Percentiles rank a stretch among this genome's conserved stretches.
Conservation (phyloP, 192 early-diverging fungal species). For the Gorgonomyces haynaldii region DNA sequence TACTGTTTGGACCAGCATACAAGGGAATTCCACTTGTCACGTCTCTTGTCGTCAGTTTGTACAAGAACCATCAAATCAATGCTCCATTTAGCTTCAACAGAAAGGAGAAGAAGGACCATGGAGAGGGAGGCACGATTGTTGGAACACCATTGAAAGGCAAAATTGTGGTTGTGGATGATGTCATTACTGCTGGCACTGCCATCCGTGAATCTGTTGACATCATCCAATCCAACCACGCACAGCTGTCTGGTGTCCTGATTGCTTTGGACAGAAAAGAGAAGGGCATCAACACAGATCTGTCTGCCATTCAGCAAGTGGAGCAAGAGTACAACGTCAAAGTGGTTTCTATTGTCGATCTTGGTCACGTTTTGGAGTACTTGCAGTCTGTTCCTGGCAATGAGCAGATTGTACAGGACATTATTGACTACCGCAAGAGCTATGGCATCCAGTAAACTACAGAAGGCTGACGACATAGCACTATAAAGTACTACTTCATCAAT, state of each 20-base stretch:
- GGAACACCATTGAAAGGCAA: conserved; percentile 66
- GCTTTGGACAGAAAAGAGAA: conserved; percentile 88
- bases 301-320: conserved; percentile 90
- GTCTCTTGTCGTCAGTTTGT: conserved; percentile 67
- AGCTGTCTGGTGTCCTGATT: conserved; percentile 74
- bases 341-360: conserved; percentile 74
- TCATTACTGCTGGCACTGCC: conserved; percentile 98
- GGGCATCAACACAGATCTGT: conserved; percentile 49
- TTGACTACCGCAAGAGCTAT: conserved; percentile 67
- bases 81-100: conserved; percentile 91
- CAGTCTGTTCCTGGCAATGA: conserved; percentile 43
- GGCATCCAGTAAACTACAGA: conserved; percentile 55
- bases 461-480: too few species aligned
- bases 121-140: conserved; percentile 93
- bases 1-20: conserved; percentile 97
- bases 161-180: conserved; percentile 85
- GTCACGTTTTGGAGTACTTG: conserved; percentile 81
- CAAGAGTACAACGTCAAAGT: conserved; percentile 68
- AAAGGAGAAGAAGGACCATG: conserved; percentile 98
- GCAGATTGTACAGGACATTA: conserved; percentile 58
- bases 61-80: conserved; percentile 41
- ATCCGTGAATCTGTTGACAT: conserved; percentile 82
- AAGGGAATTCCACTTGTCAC: conserved; percentile 94
- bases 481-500: too few species aligned
- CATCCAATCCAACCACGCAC: conserved; percentile 60